Base-by-base conservation (phyloP, 805 yeast species). In the Candida railenensis region DNA sequence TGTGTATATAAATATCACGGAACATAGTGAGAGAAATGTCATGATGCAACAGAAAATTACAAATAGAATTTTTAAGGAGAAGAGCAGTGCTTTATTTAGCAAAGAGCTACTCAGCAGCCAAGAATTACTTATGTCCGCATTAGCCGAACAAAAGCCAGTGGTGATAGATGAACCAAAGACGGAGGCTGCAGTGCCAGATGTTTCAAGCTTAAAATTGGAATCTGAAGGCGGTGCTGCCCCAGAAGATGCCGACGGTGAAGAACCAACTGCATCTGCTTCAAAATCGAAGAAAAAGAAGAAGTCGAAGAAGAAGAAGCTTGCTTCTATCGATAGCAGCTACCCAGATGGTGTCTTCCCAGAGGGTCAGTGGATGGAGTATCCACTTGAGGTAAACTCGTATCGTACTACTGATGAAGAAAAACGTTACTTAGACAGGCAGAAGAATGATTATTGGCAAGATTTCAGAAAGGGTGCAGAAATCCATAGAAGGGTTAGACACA, bases 401-500 rank as follows among this genome's bases (percentile, higher is more conserved):
- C 79, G 99, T 52, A 80, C 87, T 21, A 89, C 97, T 0, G 83
- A 83, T 53, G 97, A 89, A 59, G 99, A 94, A 62, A 80, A 83
- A 64, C 75, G 97, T 53, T 85, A 88, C 55, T 66, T 83, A 55
- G 94, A 87, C 55, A 77, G 88, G 48, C 81, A 80, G 55, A 76
- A 74, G 55, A 66, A 71, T 43, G 75, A 75, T 47, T 77, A 73
- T 45, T 88, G 95, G 87, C 85, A 90, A 52, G 97, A 91, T 51
- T 83, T 90, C 69, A 82, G 99, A 59, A 89, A 89, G 61, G 99
- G 91, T 46, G 97, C 98, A 2, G 99, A 94, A 64, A 85, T 91
- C 44, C 99, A 94, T 64, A 80, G 98, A 53, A 78, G 96, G 57
- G 97, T 88, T 9, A 81, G 99, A 57, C 81, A 81, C 51, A 82